Percentiles rank a stretch among this genome's conserved stretches.
Conservation (phyloP, 2,329 filamentous ascomycete genomes). For the Cladophialophora bantiana region DNA sequence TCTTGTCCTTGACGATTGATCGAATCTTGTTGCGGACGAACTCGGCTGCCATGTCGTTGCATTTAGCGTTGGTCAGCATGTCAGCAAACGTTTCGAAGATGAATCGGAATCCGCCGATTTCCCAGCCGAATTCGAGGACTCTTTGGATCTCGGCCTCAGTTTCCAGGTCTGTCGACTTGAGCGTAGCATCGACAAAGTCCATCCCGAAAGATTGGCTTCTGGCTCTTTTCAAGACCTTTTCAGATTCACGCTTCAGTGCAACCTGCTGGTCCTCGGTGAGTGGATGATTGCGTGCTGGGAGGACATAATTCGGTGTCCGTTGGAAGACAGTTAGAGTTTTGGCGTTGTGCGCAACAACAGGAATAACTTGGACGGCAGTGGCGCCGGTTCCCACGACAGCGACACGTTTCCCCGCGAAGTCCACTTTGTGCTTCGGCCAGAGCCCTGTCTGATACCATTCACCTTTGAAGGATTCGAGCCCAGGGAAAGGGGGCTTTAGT, state of each 20-base stretch:
- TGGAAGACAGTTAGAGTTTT: constrained; percentile 57
- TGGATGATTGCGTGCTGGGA: constrained; percentile 28
- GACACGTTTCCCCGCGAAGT: constrained; percentile 59
- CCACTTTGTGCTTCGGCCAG: constrained; percentile 62
- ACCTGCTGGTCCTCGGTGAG: constrained; percentile 42
- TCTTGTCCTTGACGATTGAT: constrained; percentile 59
- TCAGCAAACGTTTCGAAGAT: constrained; percentile 65
- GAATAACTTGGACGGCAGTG: constrained; percentile 50
- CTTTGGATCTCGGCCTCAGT: constrained; percentile 36
- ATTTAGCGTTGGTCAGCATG: constrained; percentile 53
- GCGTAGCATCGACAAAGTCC: constrained; percentile 16
- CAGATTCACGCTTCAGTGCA: constrained; percentile 34
- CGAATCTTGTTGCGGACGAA: constrained; percentile 63
- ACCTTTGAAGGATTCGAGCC: constrained; percentile 65
- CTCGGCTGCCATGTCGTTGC: constrained; percentile 61
- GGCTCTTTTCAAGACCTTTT: constrained; percentile 42
- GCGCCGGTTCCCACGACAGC: constrained; percentile 71
- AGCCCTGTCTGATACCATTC: constrained; percentile 65
- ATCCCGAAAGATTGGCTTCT: constrained; percentile 44
- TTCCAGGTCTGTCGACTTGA: constrained; percentile 22
- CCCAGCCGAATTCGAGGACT: constrained; percentile 45
- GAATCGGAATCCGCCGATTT: constrained; percentile 61
- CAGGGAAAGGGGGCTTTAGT: constrained; percentile 64
- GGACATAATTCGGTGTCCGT: constrained; percentile 65
- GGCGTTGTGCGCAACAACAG: constrained; percentile 33